phyloP scores from a whole-genome alignment of 2,329 filamentous ascomycete species.

The Bipolaris sorokiniana region DNA sequence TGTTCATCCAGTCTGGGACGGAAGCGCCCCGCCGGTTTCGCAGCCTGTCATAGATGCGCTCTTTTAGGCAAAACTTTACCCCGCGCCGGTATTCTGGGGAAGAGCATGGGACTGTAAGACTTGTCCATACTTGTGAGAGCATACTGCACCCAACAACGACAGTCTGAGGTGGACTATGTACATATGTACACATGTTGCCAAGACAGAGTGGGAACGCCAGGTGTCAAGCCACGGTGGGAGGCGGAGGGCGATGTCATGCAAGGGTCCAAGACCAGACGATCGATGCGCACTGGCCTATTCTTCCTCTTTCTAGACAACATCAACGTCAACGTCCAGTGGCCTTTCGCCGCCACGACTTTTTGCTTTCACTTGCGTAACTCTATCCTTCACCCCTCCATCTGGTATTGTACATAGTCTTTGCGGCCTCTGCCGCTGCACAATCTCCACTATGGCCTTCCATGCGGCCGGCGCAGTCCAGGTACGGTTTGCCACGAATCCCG shows the following conservation, averaged over 20 bases:
- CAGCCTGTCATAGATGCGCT: neutral
- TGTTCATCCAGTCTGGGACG: neutral
- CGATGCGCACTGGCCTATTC: conserved; percentile 27
- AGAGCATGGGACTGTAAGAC: neutral
- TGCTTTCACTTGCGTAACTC: conserved; percentile 24
- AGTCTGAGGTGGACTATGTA: neutral
- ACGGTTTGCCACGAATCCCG: conserved; percentile 44
- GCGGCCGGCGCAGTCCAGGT: conserved; percentile 57
- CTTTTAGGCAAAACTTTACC: neutral
- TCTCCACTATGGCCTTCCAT: conserved; percentile 58
- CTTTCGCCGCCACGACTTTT: conserved; percentile 26
- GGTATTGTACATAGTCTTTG: conserved; percentile 24
- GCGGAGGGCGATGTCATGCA: conserved; percentile 8
- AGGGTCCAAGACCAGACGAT: conserved; percentile 17
- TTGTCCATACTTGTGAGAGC: no score
- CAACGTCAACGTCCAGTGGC: conserved; percentile 17
- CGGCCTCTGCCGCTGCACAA: conserved; percentile 42
- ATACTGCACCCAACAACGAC: neutral
- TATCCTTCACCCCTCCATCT: conserved; percentile 25
- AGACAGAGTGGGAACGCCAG: neutral
- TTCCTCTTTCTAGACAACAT: conserved; percentile 29
- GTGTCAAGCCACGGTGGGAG: conserved; percentile 20
- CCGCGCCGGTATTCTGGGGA: neutral
- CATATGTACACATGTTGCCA: neutral
- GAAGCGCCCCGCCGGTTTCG: neutral